Percentiles rank a stretch among this genome's conserved stretches.
phyloP scores from a whole-genome alignment of 768 basidiomycete genomes.

The Tricholoma sp. region DNA sequence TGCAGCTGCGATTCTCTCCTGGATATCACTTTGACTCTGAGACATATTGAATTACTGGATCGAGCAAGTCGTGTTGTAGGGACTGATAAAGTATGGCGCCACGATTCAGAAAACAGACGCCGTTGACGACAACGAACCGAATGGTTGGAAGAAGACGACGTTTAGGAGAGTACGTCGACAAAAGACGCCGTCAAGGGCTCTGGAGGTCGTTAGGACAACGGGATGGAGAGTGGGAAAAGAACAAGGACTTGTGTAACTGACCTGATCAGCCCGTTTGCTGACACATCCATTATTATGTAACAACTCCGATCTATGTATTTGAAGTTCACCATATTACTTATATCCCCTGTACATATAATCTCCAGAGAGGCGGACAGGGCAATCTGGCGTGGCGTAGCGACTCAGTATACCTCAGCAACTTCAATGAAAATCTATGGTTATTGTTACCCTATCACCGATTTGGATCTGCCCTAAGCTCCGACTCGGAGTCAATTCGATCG shows the following conservation, averaged over 20 bases:
- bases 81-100: neutral
- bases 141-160: neutral
- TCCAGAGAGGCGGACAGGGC: too few species aligned
- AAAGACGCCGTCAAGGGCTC: conserved; percentile 8
- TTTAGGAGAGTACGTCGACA: conserved; percentile 1
- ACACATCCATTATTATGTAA: neutral
- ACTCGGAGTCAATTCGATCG: neutral
- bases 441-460: too few species aligned
- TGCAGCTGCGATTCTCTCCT: conserved; percentile 92
- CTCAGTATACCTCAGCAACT: too few species aligned
- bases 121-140: conserved; percentile 1
- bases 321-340: too few species aligned
- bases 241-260: conserved; percentile 16
- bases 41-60: conserved; percentile 45
- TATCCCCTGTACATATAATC: too few species aligned
- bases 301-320: too few species aligned
- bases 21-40: conserved; percentile 78
- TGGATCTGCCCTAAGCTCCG: too few species aligned
- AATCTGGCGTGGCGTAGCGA: too few species aligned
- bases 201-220: conserved; percentile 20
- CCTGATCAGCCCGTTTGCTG: too few species aligned
- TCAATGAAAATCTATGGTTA: too few species aligned
- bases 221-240: conserved; percentile 20
- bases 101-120: neutral
- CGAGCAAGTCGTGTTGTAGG: neutral